Conservation (phyloP, 2,329 filamentous ascomycete species). For the Ophiocordyceps camponoti-leonardi region DNA sequence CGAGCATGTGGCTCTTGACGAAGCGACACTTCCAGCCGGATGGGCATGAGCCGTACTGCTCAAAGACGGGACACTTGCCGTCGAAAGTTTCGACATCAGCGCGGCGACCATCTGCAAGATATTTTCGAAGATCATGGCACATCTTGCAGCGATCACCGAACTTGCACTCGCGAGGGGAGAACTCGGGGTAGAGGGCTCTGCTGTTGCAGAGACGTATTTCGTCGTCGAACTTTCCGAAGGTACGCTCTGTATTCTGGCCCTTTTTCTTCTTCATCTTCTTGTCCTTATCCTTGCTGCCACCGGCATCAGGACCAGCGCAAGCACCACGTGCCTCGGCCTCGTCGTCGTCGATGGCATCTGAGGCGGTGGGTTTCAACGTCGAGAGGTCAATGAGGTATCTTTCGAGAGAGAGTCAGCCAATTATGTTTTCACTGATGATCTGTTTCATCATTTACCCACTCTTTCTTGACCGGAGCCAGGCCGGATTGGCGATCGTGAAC, state of each 20-base stretch:
- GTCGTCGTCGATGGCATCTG: conserved; percentile 24
- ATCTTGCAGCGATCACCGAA: conserved; percentile 70
- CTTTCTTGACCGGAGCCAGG: conserved; percentile 54
- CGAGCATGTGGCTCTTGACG: conserved; percentile 69
- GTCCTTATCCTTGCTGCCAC: conserved; percentile 18
- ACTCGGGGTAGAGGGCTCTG: conserved; percentile 55
- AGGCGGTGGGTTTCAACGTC: conserved; percentile 7
- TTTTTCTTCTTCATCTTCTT: conserved; percentile 33
- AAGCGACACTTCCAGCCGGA: conserved; percentile 94
- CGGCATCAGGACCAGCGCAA: conserved; percentile 37
- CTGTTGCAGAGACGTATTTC: conserved; percentile 62
- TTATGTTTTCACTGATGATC: background rate
- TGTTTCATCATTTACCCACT: conserved; percentile 28
- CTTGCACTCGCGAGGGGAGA: conserved; percentile 60
- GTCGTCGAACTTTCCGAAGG: conserved; percentile 68
- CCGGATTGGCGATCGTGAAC: conserved; percentile 27
- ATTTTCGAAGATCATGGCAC: conserved; percentile 71
- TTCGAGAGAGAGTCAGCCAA: conserved; percentile 1
- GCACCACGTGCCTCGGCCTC: conserved; percentile 26
- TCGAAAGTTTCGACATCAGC: conserved; percentile 61
- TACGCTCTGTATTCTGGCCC: conserved; percentile 65
- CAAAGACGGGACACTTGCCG: conserved; percentile 69
- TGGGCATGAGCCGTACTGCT: conserved; percentile 56
- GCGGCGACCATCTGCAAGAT: conserved; percentile 66
- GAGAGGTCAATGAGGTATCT: conserved; percentile 25